These are phyloP conservation scores for Neltuma alba DNA, from an alignment of 306 rosid species.

Conservation along the genomic window DNA sequence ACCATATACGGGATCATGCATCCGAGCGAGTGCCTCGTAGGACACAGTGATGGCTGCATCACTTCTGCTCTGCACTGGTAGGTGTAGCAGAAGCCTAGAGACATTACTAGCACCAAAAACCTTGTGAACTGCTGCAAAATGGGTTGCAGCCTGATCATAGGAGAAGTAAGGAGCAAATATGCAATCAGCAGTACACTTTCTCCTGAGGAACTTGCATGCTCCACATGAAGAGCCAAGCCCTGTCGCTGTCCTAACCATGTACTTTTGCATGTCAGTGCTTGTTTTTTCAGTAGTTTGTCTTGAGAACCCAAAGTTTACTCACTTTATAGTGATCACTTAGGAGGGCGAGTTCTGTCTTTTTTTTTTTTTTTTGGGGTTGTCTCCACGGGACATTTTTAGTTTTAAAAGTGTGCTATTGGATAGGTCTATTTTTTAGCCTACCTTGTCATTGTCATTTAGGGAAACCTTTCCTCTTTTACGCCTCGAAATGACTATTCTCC, in stretches of 20 bases:
- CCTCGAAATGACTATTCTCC: constrained; percentile 45
- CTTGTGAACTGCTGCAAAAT: constrained; percentile 85
- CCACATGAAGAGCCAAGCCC: constrained; percentile 83
- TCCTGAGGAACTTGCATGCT: constrained; percentile 86
- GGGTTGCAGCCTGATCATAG: constrained; percentile 72
- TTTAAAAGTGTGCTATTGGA: constrained; percentile 47
- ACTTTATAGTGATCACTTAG: constrained; percentile 66
- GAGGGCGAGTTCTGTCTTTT: constrained; percentile 36
- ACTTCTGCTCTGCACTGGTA: constrained; percentile 66
- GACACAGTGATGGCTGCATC: constrained; percentile 82
- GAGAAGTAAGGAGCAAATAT: constrained; percentile 84
- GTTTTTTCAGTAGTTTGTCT: constrained; percentile 40
- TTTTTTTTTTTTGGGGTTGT: too few relatives aligned
- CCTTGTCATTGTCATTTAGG: constrained; percentile 65
- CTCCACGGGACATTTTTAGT: constrained; percentile 41
- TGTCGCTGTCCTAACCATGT: constrained; percentile 56
- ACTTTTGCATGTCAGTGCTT: constrained; percentile 32
- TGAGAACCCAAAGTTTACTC: constrained; percentile 42
- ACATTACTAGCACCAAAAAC: constrained; percentile 89
- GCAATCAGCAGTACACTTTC: constrained; percentile 73
- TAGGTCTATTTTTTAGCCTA: constrained; percentile 78
- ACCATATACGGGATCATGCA: constrained; percentile 79
- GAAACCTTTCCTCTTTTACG: constrained; percentile 54
- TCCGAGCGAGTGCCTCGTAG: constrained; percentile 81
- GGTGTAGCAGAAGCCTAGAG: constrained; percentile 66